Percentiles rank a stretch among this genome's conserved stretches.
Evolutionary conservation across 2,329 filamentous ascomycete genomes (phyloP).

Genomic region (Leptosphaerulina australis): DNA sequence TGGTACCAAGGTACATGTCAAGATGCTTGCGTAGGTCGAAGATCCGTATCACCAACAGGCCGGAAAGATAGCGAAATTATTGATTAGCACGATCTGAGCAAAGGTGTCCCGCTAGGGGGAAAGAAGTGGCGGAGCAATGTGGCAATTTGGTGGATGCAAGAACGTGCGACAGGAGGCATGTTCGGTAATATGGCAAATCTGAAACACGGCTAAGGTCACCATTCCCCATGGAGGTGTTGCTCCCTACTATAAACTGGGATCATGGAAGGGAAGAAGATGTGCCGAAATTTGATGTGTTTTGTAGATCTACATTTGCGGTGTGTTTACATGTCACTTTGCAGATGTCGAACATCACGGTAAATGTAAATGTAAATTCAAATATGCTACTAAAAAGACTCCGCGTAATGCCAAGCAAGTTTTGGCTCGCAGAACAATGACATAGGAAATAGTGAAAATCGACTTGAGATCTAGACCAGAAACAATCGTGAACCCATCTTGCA

Average conservation of each 20-base stretch:
- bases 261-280: not conserved
- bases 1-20: not conserved
- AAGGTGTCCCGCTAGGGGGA: not conserved
- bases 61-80: not conserved
- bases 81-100: not conserved
- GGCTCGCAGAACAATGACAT: constrained; percentile 9
- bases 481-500: constrained; percentile 11
- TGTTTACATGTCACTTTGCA: not conserved
- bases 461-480: constrained; percentile 9
- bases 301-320: not conserved
- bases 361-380: constrained; percentile 1
- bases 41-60: not conserved
- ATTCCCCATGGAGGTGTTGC: not conserved
- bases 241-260: constrained; percentile 5
- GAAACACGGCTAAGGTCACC: constrained; percentile 4
- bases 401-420: constrained; percentile 4
- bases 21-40: not conserved
- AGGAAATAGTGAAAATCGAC: constrained; percentile 15
- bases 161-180: constrained; percentile 9
- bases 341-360: not conserved
- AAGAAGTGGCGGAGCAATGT: constrained; percentile 8
- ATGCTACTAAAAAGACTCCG: constrained; percentile 13
- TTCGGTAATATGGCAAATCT: constrained; percentile 3
- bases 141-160: not conserved
- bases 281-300: constrained; percentile 1